Base-by-base conservation (phyloP, 768 basidiomycete species). In the Russula brevipes region DNA sequence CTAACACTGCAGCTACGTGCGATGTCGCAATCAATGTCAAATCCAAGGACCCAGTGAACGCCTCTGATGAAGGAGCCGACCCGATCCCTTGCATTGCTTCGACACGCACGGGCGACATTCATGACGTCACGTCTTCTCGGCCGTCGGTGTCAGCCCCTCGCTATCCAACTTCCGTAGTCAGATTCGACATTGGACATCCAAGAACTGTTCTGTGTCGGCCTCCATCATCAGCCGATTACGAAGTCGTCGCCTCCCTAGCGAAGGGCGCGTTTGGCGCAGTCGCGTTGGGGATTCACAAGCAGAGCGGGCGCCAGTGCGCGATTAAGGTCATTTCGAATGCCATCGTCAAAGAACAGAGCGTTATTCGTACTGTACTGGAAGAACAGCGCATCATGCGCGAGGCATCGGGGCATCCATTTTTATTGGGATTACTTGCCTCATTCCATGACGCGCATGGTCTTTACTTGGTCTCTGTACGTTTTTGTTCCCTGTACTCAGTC, bases 381-480 rank as follows among this genome's bases (percentile, higher is more conserved):
- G 63, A 50, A 24, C 68, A 63, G 14, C 41, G 49, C 36, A 31
- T 54, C 11, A 38, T 47, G 52, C 57, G 62, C 41, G 50, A 64
- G 3, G 68, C 63, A 7, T 60, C 64, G 8, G 57, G 52, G 5
- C 54, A 64, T 39, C 63, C 64, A 17, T 68, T 60, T 38, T 38
- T 71, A 5, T 38, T 72, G 33, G 60, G 66, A 0, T 60, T 73
- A n/a, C 53, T 69, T 33, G 72, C 71, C 1, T 70, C 70, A 3
- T 73, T 68, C 65, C 54, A 67, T 17, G 71, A 72, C 50, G 9
- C 17, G 4, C 41, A 52, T 2, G 68, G 70, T 39, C 70, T 60
- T 44, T 72, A 72, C 50, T 35, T 73, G 9, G 58, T 71, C 2
- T 70, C 69, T 19, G 72, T 72, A 62, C 35, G 70, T 49, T 5